Evolutionary conservation across 2,329 filamentous ascomycete species (phyloP).

Genomic region (Tolypocladium ophioglossoides): DNA sequence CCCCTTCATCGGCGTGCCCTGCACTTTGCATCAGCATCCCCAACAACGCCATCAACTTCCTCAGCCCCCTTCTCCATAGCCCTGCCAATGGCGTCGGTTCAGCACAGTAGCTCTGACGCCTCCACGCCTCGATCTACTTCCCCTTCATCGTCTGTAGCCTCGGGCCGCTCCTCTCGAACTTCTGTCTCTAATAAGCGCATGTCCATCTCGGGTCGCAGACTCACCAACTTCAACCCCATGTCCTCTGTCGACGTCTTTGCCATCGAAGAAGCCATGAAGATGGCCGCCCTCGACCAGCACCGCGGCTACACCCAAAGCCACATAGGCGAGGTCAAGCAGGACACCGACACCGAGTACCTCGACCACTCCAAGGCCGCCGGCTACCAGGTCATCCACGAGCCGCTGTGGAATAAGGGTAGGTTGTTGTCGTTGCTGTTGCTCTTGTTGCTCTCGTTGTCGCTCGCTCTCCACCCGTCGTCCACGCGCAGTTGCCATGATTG

Average conservation of each 20-base stretch:
- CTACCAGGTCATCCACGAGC: conserved; percentile 51
- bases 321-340: conserved; percentile 45
- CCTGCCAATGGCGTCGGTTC: conserved; percentile 21
- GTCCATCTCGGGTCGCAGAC: conserved; percentile 38
- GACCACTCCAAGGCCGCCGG: conserved; percentile 40
- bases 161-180: conserved; percentile 37
- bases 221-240: conserved; percentile 44
- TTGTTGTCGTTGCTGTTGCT: conserved; percentile 1
- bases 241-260: conserved; percentile 44
- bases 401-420: conserved; percentile 56
- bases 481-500: background rate
- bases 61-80: conserved; percentile 5
- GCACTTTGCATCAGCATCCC: conserved; percentile 1
- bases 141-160: conserved; percentile 35
- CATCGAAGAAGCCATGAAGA: conserved; percentile 50
- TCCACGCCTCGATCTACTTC: conserved; percentile 44
- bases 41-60: conserved; percentile 4
- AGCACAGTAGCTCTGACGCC: conserved; percentile 39
- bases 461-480: background rate
- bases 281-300: conserved; percentile 48
- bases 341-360: conserved; percentile 42
- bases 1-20: background rate
- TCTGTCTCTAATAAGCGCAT: conserved; percentile 41
- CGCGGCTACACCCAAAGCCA: conserved; percentile 48
- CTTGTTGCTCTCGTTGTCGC: background rate